phyloP scores from a whole-genome alignment of 768 basidiomycete species.

The Pulveroboletus sp. region DNA sequence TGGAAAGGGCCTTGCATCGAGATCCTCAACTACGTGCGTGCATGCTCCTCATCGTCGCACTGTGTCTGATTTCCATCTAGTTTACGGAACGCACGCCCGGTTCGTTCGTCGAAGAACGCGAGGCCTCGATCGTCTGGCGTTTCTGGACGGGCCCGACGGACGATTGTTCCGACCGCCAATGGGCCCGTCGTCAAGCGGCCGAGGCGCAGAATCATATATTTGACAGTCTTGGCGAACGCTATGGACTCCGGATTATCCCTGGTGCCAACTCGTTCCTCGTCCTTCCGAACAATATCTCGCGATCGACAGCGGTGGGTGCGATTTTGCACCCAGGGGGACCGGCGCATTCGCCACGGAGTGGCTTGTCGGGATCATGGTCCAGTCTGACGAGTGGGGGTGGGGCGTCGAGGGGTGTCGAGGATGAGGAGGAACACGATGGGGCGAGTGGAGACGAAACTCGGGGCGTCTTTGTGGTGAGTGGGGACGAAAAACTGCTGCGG shows the following conservation, averaged over 20 bases:
- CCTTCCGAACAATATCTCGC: slow-evolving; percentile 76
- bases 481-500: slow-evolving; percentile 74
- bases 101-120: slow-evolving; percentile 78
- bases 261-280: slow-evolving; percentile 78
- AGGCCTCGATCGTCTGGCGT: slow-evolving; percentile 79
- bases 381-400: slow-evolving; percentile 24
- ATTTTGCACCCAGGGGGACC: slow-evolving; percentile 64
- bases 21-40: slow-evolving; percentile 76
- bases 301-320: slow-evolving; percentile 79
- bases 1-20: slow-evolving; percentile 82
- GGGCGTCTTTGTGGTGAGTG: slow-evolving; percentile 61
- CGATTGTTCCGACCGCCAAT: slow-evolving; percentile 58
- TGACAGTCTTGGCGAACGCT: slow-evolving; percentile 80
- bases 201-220: slow-evolving; percentile 93
- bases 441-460: slow-evolving; percentile 41
- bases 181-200: slow-evolving; percentile 83
- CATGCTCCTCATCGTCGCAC: not conserved
- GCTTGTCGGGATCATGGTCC: slow-evolving; percentile 33
- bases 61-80: slow-evolving; percentile 33
- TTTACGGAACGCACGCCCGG: slow-evolving; percentile 87
- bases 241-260: slow-evolving; percentile 78
- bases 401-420: not conserved
- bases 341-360: slow-evolving; percentile 31
- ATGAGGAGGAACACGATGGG: slow-evolving; percentile 18
- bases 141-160: slow-evolving; percentile 61